Percentiles rank a stretch among this genome's conserved stretches.
These are phyloP conservation scores for Vigna hirtella DNA, from an alignment of 306 rosid genomes.

Conservation along the genomic window DNA sequence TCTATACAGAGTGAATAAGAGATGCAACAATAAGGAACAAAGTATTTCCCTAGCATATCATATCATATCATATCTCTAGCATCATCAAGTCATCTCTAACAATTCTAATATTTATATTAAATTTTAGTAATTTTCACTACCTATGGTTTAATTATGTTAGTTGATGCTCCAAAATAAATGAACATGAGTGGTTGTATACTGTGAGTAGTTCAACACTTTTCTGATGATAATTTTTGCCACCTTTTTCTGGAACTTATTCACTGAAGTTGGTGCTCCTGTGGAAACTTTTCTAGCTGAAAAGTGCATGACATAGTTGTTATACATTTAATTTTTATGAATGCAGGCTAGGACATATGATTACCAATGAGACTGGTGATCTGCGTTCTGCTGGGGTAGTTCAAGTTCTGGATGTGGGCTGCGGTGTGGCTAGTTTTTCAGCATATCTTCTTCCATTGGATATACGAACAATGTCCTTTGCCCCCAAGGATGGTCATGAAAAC, in stretches of 20 bases:
- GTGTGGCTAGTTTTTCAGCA: conserved; percentile 97
- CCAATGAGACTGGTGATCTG: conserved; percentile 74
- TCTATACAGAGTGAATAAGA: no score
- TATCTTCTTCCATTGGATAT: conserved; percentile 88
- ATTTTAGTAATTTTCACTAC: conserved; percentile 2
- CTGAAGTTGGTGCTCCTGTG: background rate
- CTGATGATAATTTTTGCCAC: background rate
- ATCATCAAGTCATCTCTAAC: no score
- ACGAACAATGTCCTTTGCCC: conserved; percentile 95
- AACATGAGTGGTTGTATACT: conserved; percentile 9
- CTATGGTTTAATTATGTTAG: conserved; percentile 21
- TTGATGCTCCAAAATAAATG: conserved; percentile 18
- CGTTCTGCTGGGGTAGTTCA: conserved; percentile 80
- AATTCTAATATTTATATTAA: background rate
- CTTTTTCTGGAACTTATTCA: background rate
- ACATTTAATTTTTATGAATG: conserved; percentile 36
- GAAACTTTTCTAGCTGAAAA: background rate
- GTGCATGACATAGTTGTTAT: background rate
- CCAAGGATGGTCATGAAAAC: conserved; percentile 95
- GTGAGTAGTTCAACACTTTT: conserved; percentile 31
- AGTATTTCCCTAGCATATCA: no score
- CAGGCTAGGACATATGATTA: conserved; percentile 93
- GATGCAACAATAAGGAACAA: no score
- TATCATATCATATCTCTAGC: no score
- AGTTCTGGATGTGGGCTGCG: conserved; percentile 95